Conservation (phyloP, 306 rosid species). For the Begonia peltatifolia region DNA sequence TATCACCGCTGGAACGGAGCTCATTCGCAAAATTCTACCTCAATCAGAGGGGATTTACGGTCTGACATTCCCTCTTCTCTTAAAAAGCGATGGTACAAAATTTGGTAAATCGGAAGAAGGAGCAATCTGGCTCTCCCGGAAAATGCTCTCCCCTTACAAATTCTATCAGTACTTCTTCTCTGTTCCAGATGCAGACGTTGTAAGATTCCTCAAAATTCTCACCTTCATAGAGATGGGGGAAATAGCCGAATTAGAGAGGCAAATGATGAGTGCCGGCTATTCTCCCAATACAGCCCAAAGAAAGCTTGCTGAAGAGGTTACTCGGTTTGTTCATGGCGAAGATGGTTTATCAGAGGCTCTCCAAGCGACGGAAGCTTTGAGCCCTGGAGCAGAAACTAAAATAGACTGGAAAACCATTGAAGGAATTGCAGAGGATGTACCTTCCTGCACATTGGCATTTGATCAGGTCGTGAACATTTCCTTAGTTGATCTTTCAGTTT, state of each 20-base stretch:
- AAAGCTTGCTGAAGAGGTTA: constrained; percentile 84
- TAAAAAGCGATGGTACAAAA: constrained; percentile 85
- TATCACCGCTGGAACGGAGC: constrained; percentile 88
- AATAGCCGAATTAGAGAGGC: constrained; percentile 42
- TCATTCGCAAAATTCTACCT: constrained; percentile 55
- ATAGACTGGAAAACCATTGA: constrained; percentile 79
- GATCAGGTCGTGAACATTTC: constrained; percentile 48
- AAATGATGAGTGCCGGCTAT: constrained; percentile 45
- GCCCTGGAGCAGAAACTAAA: constrained; percentile 77
- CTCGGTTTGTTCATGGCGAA: constrained; percentile 75
- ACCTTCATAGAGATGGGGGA: constrained; percentile 67
- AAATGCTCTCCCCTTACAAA: constrained; percentile 60
- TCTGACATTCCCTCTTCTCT: constrained; percentile 74
- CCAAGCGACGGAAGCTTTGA: constrained; percentile 77
- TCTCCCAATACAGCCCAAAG: constrained; percentile 62
- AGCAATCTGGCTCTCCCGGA: constrained; percentile 70
- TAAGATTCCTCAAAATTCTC: constrained; percentile 59
- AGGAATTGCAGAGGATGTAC: constrained; percentile 82
- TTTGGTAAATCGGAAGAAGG: constrained; percentile 95
- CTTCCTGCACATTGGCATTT: constrained; percentile 59
- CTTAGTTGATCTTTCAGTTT: constrained; percentile 69
- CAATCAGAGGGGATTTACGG: constrained; percentile 64
- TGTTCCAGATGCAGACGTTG: constrained; percentile 73
- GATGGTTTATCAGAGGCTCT: constrained; percentile 74
- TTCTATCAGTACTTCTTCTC: constrained; percentile 84